These are phyloP conservation scores for Fusarium albosuccineum DNA, from an alignment of 2,329 filamentous ascomycete genomes.

Conservation along the genomic window DNA sequence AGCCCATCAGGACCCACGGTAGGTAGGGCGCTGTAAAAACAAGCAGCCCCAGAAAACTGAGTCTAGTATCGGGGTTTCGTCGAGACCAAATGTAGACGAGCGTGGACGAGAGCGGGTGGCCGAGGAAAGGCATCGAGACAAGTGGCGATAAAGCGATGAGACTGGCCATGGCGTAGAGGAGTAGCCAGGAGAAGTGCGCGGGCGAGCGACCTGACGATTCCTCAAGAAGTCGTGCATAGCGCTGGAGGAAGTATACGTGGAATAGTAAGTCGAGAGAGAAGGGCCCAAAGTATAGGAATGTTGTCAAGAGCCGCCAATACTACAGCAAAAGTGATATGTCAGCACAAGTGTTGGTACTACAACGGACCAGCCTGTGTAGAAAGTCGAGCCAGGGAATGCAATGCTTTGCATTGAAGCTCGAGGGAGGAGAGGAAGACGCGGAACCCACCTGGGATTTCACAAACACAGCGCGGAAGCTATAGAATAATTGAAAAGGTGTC, in stretches of 20 bases:
- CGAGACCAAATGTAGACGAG: slow-evolving; percentile 98
- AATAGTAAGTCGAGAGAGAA: slow-evolving; percentile 94
- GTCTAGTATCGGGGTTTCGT: slow-evolving; percentile 89
- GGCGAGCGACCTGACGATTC: slow-evolving; percentile 93
- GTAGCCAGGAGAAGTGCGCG: slow-evolving; percentile 94
- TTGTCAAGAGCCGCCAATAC: slow-evolving; percentile 97
- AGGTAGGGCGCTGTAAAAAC: slow-evolving; percentile 95
- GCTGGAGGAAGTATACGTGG: slow-evolving; percentile 98
- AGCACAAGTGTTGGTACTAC: slow-evolving; percentile 18
- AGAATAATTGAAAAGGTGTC: slow-evolving; percentile 95
- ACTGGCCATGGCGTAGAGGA: slow-evolving; percentile 85
- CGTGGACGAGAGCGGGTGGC: slow-evolving; percentile 91
- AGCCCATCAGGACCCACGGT: slow-evolving; percentile 94
- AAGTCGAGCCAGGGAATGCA: not conserved
- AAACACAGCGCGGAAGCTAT: slow-evolving; percentile 93
- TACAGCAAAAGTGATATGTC: slow-evolving; percentile 54
- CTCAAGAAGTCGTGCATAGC: slow-evolving; percentile 94
- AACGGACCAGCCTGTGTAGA: not conserved
- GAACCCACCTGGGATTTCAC: slow-evolving; percentile 84
- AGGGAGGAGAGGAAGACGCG: not conserved
- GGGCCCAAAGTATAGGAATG: slow-evolving; percentile 97
- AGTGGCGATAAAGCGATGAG: slow-evolving; percentile 87
- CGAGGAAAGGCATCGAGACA: slow-evolving; percentile 92
- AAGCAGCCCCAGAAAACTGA: slow-evolving; percentile 89
- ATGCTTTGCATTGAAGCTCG: not conserved